Evolutionary conservation across 257 asterid genomes (phyloP), one percentile per base, ranked within the genome.

Genomic region (Solanum pinnatisectum): DNA sequence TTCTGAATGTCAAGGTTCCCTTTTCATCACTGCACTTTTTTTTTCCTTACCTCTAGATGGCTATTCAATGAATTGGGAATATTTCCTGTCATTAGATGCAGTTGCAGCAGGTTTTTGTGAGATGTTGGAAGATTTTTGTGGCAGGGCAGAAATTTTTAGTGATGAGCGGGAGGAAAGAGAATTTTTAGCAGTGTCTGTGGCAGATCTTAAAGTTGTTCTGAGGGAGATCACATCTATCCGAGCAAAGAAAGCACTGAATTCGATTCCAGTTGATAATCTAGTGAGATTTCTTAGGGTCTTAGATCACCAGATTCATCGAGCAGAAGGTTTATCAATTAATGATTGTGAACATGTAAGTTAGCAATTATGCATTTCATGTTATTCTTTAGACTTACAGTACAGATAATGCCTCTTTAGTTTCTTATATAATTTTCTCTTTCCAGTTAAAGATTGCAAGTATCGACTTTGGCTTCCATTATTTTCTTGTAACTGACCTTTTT

Each of bases 301-400:
- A 88, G 99, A 97, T 87, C 94, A 93, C 87, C 99, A 97, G 90
- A 94, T 97, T 90, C 99, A 95, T 89, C 96, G 98, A 89, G 98
- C 99, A 72, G 98, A 95, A 94, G 99, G 99, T 87, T 94, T 96
- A 70, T 95, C 99, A 70, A 92, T 97, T 90, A 94, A 92, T 88
- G 97, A 95, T 84, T 91, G 92, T 90, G 99, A 94, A 87, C 94
- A 91, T 72, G 99, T 97, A 95, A 95, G 96, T 92, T 88, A 30
- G 68, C 42, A 82, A 82, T 82, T 82, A 82, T 46, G 68, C 70
- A 82, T 27, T 82, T 82, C 42, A 30, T 82, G 68, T 49, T 82
- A 44, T 79, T 49, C 70, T 49, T 46, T 82, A 4, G 40, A n/a
- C 85, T 82, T 30, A 3, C 85, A 18, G 85, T 82, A 32, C 85